These are phyloP conservation scores for Termitomyces sp. DNA, from an alignment of 768 basidiomycete genomes.

Conservation along the genomic window DNA sequence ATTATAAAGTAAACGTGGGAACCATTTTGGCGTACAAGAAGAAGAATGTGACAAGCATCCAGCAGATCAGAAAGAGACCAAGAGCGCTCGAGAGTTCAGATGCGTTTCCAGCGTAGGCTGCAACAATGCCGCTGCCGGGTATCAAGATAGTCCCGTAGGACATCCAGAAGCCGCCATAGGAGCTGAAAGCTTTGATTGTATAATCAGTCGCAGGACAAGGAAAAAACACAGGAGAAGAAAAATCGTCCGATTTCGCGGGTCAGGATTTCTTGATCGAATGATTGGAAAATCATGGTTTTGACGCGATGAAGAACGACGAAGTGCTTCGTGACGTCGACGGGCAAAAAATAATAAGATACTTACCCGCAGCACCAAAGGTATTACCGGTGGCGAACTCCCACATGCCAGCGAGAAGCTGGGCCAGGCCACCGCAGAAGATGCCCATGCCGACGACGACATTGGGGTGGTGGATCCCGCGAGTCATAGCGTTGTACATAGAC, in stretches of 20 bases:
- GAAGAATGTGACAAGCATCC: conserved; percentile 69
- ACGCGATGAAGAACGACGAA: neutral
- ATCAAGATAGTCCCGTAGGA: conserved; percentile 72
- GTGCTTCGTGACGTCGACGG: neutral
- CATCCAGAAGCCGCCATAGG: conserved; percentile 88
- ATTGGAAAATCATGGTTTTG: neutral
- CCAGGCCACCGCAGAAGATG: conserved; percentile 77
- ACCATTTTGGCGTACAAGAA: conserved; percentile 46
- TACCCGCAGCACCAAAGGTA: conserved; percentile 29
- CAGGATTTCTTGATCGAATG: neutral
- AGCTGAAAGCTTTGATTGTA: conserved; percentile 63
- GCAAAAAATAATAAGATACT: conserved; percentile 27
- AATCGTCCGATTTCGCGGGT: neutral
- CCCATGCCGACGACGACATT: conserved; percentile 87
- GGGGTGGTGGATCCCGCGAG: conserved; percentile 46
- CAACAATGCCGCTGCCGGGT: conserved; percentile 57
- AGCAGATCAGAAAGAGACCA: conserved; percentile 69
- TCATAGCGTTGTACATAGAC: conserved; percentile 64
- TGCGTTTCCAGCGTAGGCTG: conserved; percentile 38
- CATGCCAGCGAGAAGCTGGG: conserved; percentile 85
- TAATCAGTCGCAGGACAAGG: neutral
- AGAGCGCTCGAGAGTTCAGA: conserved; percentile 47
- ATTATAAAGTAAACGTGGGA: neutral
- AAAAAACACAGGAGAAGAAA: neutral
- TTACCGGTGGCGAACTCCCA: conserved; percentile 78